Conservation (phyloP, 2,329 filamentous ascomycete genomes). For the Ustulina deusta region DNA sequence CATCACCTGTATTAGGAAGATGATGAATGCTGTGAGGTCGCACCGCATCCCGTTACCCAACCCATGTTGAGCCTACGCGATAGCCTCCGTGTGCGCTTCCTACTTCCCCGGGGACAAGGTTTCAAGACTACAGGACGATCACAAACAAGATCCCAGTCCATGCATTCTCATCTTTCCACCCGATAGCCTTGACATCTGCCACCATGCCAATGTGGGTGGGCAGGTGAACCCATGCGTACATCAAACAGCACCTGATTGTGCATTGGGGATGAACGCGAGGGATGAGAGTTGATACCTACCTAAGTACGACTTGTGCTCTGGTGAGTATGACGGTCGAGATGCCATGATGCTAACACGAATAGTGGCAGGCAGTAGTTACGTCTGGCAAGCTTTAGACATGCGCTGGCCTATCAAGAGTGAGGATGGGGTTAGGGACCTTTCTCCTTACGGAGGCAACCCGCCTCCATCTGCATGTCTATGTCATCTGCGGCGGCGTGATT, state of each 20-base stretch:
- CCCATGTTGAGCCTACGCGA: not conserved
- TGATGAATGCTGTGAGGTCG: not conserved
- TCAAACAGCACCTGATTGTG: not conserved
- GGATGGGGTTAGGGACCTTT: not conserved
- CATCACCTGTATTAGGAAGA: too few species aligned
- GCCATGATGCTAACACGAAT: not conserved
- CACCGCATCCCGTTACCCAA: not conserved
- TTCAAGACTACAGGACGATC: not conserved
- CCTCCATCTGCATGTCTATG: too few species aligned
- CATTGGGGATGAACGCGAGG: not conserved
- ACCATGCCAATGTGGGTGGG: not conserved
- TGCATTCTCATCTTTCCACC: too few species aligned
- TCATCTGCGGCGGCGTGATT: too few species aligned
- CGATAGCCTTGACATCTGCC: not conserved
- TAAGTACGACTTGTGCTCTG: not conserved
- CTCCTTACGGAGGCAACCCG: not conserved
- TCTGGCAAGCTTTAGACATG: not conserved
- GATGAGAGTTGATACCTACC: not conserved
- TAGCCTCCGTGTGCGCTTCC: too few species aligned
- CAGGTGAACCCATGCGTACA: not conserved
- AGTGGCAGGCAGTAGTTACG: not conserved
- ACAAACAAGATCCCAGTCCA: not conserved
- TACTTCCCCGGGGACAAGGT: not conserved
- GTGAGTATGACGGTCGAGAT: not conserved
- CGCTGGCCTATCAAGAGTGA: not conserved